Conservation (phyloP, 139 green algal species). For the Penium margaritaceum region DNA sequence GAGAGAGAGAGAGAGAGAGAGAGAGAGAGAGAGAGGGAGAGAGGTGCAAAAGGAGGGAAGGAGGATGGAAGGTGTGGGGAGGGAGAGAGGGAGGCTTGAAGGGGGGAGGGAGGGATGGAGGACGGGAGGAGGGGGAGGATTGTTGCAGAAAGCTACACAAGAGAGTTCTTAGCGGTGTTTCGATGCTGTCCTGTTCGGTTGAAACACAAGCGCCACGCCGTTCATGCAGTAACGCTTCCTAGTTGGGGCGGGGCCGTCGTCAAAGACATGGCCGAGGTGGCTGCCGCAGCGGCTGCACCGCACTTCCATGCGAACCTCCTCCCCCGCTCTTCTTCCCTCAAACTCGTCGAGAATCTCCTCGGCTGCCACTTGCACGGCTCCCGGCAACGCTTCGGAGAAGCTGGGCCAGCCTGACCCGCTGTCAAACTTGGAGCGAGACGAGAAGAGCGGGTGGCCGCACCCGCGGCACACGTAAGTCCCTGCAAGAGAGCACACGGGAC, state of each 20-base stretch:
- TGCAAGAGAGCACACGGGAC: too few relatives aligned
- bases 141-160: too few relatives aligned
- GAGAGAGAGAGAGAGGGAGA: too few relatives aligned
- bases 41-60: too few relatives aligned
- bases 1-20: too few relatives aligned
- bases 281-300: constrained; percentile 31
- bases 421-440: constrained; percentile 56
- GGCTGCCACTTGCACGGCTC: constrained; percentile 55
- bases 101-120: too few relatives aligned
- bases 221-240: constrained; percentile 50
- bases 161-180: too few relatives aligned
- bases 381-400: constrained; percentile 35
- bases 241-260: constrained; percentile 43
- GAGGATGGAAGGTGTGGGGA: too few relatives aligned
- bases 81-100: too few relatives aligned
- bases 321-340: too few relatives aligned
- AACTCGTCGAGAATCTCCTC: too few relatives aligned
- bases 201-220: constrained; percentile 61
- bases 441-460: constrained; percentile 54
- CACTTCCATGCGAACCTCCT: constrained; percentile 68
- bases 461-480: constrained; percentile 57
- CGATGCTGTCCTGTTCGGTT: neutral
- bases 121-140: too few relatives aligned
- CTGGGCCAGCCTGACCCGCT: constrained; percentile 53
- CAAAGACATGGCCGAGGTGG: constrained; percentile 51